Conservation (phyloP, 1,284 basidiomycete genomes). For the Puccinia triticina region DNA sequence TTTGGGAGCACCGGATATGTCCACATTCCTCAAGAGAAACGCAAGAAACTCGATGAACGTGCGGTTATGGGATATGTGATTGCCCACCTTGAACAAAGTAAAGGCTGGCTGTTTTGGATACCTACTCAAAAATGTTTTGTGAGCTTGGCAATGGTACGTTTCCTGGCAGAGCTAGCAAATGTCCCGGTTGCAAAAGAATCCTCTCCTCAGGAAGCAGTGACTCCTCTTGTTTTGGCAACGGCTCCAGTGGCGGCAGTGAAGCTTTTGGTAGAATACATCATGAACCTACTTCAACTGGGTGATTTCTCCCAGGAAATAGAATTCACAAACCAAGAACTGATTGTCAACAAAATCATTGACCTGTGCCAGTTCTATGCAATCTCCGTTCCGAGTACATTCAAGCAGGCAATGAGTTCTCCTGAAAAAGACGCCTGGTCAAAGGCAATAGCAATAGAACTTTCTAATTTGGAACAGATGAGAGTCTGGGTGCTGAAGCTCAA, state of each 20-base stretch:
- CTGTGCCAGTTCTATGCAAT: background rate
- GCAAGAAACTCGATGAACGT: background rate
- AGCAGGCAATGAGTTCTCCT: background rate
- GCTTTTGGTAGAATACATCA: background rate
- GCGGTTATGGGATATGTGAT: background rate
- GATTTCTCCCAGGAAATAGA: background rate
- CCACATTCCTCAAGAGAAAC: constrained; percentile 13
- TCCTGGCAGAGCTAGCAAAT: background rate
- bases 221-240: background rate
- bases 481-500: background rate
- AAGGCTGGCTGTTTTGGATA: constrained; percentile 25
- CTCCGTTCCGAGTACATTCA: background rate
- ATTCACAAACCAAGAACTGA: background rate
- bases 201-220: background rate
- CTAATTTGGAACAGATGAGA: background rate
- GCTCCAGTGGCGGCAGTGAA: background rate
- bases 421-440: background rate
- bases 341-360: background rate
- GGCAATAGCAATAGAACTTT: too few species aligned
- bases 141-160: constrained; percentile 3
- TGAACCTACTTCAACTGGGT: background rate
- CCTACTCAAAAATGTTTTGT: background rate
- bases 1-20: background rate
- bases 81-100: background rate
- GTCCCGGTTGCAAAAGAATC: background rate